phyloP scores from a whole-genome alignment of 2,329 filamentous ascomycete species.

The Aureobasidium sp. region DNA sequence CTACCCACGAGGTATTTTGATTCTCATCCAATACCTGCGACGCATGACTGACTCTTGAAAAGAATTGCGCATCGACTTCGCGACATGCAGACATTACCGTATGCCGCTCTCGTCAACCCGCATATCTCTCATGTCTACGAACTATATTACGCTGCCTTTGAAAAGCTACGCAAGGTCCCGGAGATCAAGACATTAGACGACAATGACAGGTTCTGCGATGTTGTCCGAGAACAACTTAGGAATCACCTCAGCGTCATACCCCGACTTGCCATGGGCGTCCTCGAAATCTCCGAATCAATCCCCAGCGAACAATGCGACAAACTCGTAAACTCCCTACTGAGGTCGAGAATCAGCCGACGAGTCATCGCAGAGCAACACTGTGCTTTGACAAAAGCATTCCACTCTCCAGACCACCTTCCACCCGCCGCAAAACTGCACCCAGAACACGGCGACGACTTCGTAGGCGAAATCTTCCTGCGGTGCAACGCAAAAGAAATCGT shows the following conservation, averaged over 20 bases:
- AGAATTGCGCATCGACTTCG: slow-evolving; percentile 89
- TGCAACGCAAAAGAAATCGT: slow-evolving; percentile 89
- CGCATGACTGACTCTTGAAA: background rate
- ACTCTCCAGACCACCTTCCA: slow-evolving; percentile 82
- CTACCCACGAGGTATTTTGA: slow-evolving; percentile 65
- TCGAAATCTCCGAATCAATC: slow-evolving; percentile 82
- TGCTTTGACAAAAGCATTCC: slow-evolving; percentile 88
- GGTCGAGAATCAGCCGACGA: slow-evolving; percentile 89
- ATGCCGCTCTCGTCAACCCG: slow-evolving; percentile 89
- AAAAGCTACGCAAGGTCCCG: slow-evolving; percentile 73
- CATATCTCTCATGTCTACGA: slow-evolving; percentile 95
- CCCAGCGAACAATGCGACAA: slow-evolving; percentile 73
- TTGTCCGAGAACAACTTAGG: slow-evolving; percentile 70
- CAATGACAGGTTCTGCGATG: slow-evolving; percentile 78
- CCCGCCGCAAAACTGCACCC: slow-evolving; percentile 57
- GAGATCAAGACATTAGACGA: slow-evolving; percentile 82
- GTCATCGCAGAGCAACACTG: slow-evolving; percentile 98
- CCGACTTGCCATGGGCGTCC: slow-evolving; percentile 84
- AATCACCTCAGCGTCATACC: slow-evolving; percentile 92
- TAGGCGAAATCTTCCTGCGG: slow-evolving; percentile 90
- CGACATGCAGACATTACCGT: slow-evolving; percentile 94
- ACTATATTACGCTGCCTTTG: slow-evolving; percentile 94
- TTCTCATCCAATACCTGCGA: background rate
- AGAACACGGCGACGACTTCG: slow-evolving; percentile 66
- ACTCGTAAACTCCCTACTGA: slow-evolving; percentile 90